Conservation (phyloP, 768 basidiomycete genomes). For the Kwoniella heveanensis region DNA sequence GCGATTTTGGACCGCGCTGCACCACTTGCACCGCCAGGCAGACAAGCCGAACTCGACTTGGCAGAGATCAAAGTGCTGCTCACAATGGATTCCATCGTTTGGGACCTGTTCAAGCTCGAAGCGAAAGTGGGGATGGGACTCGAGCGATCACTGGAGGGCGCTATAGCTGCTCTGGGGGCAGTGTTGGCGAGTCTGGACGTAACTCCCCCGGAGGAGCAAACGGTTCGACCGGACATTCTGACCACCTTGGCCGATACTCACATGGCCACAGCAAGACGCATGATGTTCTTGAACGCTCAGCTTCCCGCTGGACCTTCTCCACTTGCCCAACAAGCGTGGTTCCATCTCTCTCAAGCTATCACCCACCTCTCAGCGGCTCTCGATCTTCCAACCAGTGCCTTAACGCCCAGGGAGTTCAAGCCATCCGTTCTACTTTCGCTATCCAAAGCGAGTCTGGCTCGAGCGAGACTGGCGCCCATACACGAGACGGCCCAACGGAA, state of each 20-base stretch:
- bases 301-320: constrained; percentile 39
- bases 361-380: constrained; percentile 32
- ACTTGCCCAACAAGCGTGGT: constrained; percentile 46
- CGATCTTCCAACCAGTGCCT: constrained; percentile 31
- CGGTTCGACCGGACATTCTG: constrained; percentile 41
- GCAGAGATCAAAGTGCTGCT: constrained; percentile 47
- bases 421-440: constrained; percentile 35
- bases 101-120: constrained; percentile 39
- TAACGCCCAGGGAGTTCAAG: constrained; percentile 41
- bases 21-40: constrained; percentile 19
- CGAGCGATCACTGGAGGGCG: constrained; percentile 42
- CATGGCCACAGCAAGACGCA: constrained; percentile 30
- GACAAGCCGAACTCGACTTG: constrained; percentile 50
- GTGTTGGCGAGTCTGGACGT: constrained; percentile 35
- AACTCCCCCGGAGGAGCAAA: constrained; percentile 36
- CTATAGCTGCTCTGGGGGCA: constrained; percentile 30
- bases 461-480: constrained; percentile 30
- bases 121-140: constrained; percentile 34
- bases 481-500: constrained; percentile 49
- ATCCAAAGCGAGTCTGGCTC: constrained; percentile 30
- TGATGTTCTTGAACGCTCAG: constrained; percentile 31
- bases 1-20: constrained; percentile 34
- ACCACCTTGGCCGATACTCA: constrained; percentile 44
- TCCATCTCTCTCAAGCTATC: constrained; percentile 37
- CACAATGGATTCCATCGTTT: constrained; percentile 43